These are phyloP conservation scores for Gamsiella multidivaricata DNA, from an alignment of 192 early-diverging fungal species.

Conservation along the genomic window DNA sequence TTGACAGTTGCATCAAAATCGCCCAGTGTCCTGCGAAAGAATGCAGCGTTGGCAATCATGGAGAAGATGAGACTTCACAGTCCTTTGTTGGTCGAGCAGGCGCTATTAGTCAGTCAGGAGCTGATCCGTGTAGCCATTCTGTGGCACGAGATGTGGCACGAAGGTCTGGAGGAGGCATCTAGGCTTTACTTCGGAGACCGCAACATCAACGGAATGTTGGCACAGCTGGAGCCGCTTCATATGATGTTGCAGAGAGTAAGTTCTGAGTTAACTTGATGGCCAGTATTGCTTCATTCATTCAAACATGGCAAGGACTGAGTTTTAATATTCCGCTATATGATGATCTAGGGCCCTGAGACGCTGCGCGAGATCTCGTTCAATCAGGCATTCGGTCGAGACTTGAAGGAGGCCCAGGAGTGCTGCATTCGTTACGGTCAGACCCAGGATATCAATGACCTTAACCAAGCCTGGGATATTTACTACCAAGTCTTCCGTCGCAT, in stretches of 20 bases:
- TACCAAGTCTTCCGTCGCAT: slow-evolving; percentile 85
- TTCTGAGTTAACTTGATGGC: background rate
- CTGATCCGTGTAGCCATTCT: slow-evolving; percentile 96
- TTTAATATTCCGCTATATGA: no score
- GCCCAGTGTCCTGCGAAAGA: slow-evolving; percentile 77
- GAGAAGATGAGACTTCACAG: slow-evolving; percentile 90
- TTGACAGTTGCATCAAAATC: slow-evolving; percentile 96
- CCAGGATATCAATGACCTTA: slow-evolving; percentile 82
- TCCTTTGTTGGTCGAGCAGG: slow-evolving; percentile 90
- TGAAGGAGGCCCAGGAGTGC: slow-evolving; percentile 89
- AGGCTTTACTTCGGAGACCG: slow-evolving; percentile 80
- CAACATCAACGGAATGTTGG: slow-evolving; percentile 90
- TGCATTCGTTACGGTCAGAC: slow-evolving; percentile 80
- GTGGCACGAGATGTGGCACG: slow-evolving; percentile 98
- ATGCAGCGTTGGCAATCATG: slow-evolving; percentile 86
- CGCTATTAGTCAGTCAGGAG: slow-evolving; percentile 93
- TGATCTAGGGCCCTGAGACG: slow-evolving; percentile 82
- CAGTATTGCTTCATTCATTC: background rate
- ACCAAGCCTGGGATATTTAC: slow-evolving; percentile 96
- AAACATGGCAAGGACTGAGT: no score
- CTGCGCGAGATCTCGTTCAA: slow-evolving; percentile 90
- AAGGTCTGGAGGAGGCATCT: slow-evolving; percentile 90
- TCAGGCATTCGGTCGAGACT: slow-evolving; percentile 87
- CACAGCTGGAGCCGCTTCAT: slow-evolving; percentile 86
- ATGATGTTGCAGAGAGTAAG: slow-evolving; percentile 78